phyloP scores from a whole-genome alignment of 169 alveolate genomes.

The Plasmodium gallinaceum region DNA sequence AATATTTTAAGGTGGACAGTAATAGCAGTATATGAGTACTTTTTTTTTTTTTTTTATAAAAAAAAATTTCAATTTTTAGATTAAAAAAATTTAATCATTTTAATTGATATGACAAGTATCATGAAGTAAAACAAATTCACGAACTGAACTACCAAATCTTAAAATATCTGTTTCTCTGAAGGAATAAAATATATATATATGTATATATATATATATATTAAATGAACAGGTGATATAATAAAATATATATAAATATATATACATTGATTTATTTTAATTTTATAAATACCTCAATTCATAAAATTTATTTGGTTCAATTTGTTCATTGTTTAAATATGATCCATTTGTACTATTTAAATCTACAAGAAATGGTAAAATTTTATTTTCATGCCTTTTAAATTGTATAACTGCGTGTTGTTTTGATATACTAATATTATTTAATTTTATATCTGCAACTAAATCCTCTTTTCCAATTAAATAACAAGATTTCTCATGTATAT shows the following conservation, averaged over 20 bases:
- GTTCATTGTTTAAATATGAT: slow-evolving; percentile 92
- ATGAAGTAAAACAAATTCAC: slow-evolving; percentile 56
- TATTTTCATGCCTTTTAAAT: slow-evolving; percentile 86
- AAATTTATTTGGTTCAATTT: slow-evolving; percentile 93
- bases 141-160: slow-evolving; percentile 62
- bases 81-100: slow-evolving; percentile 5
- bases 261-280: background rate
- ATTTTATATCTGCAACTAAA: slow-evolving; percentile 91
- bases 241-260: background rate
- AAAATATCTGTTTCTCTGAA: slow-evolving; percentile 45
- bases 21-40: no score
- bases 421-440: slow-evolving; percentile 91
- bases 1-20: no score
- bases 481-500: slow-evolving; percentile 83
- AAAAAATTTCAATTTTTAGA: background rate
- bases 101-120: slow-evolving; percentile 7
- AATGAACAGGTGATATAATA: background rate
- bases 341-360: slow-evolving; percentile 97
- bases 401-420: slow-evolving; percentile 98
- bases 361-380: slow-evolving; percentile 93
- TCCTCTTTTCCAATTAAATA: slow-evolving; percentile 95
- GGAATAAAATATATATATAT: background rate
- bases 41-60: no score
- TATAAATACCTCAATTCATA: slow-evolving; percentile 89
- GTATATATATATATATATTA: background rate